phyloP scores from a whole-genome alignment of 176 grass and related monocot genomes.

The Otatea glauca region DNA sequence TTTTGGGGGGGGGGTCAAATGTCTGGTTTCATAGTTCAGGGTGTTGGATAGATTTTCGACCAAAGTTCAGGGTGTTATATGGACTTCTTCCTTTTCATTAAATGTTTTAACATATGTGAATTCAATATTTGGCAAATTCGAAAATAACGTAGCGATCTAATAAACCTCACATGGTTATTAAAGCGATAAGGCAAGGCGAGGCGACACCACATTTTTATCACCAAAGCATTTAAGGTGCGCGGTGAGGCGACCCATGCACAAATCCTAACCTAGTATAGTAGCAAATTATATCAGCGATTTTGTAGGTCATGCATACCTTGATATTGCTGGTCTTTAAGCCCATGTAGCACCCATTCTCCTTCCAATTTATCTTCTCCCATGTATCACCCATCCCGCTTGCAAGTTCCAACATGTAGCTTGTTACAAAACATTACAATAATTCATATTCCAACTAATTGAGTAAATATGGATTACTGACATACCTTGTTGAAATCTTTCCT shows the following conservation, averaged over 20 bases:
- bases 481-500: background rate
- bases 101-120: conserved; percentile 20
- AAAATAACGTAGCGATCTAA: conserved; percentile 17
- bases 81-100: too few species aligned
- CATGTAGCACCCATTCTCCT: background rate
- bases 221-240: too few species aligned
- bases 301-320: background rate
- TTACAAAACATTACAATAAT: background rate
- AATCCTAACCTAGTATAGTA: too few species aligned
- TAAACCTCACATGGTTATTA: background rate
- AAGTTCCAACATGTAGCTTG: conserved; percentile 13
- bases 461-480: background rate
- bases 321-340: background rate
- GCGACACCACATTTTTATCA: too few species aligned
- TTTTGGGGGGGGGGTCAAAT: too few species aligned
- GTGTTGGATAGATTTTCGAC: too few species aligned
- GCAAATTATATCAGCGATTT: background rate
- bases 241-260: too few species aligned
- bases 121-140: background rate
- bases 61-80: too few species aligned
- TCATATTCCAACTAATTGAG: background rate
- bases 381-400: background rate
- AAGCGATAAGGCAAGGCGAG: too few species aligned
- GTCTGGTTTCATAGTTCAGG: too few species aligned
- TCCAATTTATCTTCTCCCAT: background rate